A percentile compares a stretch with the other conserved stretches of the same genome.
These are phyloP conservation scores for Colletotrichum australisinense DNA, from an alignment of 2,329 filamentous ascomycete genomes.

Conservation along the genomic window DNA sequence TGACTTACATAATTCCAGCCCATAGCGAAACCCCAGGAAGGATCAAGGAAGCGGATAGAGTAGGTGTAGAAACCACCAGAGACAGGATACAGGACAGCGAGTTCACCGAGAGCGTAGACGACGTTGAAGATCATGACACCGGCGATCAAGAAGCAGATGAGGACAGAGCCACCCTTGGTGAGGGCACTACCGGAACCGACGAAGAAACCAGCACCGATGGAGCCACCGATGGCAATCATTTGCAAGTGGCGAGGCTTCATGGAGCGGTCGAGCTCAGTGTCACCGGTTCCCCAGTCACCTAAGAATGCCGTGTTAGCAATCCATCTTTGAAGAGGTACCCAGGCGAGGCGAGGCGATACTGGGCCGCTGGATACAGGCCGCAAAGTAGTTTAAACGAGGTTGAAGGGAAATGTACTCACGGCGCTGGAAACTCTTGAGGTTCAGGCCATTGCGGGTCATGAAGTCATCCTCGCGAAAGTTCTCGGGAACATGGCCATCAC, in stretches of 20 bases:
- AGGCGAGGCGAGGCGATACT: no score
- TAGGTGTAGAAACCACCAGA: slow-evolving; percentile 74
- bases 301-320: background rate
- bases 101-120: slow-evolving; percentile 69
- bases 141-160: slow-evolving; percentile 65
- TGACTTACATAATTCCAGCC: slow-evolving; percentile 56
- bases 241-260: slow-evolving; percentile 70
- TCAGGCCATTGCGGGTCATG: slow-evolving; percentile 52
- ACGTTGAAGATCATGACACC: slow-evolving; percentile 72
- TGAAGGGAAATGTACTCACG: slow-evolving; percentile 38
- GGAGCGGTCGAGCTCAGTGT: slow-evolving; percentile 53
- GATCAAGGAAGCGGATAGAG: slow-evolving; percentile 70
- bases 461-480: slow-evolving; percentile 45
- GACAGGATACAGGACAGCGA: slow-evolving; percentile 71
- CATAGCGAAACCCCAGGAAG: slow-evolving; percentile 68
- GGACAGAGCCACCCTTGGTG: slow-evolving; percentile 57
- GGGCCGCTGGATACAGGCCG: background rate
- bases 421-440: slow-evolving; percentile 51
- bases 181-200: slow-evolving; percentile 68
- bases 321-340: background rate
- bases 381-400: background rate
- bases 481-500: slow-evolving; percentile 28
- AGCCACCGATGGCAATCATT: slow-evolving; percentile 72
- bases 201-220: slow-evolving; percentile 73
- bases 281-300: slow-evolving; percentile 33